A percentile compares a stretch with the other conserved stretches of the same genome.
Conservation (phyloP, 306 rosid genomes). For the Gleditsia sinensis region DNA sequence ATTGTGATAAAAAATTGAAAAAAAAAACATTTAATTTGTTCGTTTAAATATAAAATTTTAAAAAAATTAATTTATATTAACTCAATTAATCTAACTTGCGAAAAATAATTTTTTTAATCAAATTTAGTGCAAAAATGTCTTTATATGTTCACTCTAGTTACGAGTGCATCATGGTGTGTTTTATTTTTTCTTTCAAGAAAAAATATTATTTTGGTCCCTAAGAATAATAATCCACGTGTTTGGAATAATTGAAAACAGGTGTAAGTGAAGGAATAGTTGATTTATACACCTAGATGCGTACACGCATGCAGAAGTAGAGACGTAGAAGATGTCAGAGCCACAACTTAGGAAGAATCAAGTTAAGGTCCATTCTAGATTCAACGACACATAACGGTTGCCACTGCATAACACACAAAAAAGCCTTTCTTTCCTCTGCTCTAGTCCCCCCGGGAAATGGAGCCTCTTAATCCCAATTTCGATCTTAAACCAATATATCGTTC, state of each 20-base stretch:
- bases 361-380: neutral
- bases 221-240: no score
- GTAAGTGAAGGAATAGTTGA: neutral
- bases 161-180: no score
- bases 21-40: no score
- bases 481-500: conserved; percentile 34
- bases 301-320: neutral
- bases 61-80: no score
- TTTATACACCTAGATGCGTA: neutral
- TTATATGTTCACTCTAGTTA: no score
- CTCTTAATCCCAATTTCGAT: conserved; percentile 46
- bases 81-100: no score
- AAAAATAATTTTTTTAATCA: no score
- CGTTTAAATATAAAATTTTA: no score
- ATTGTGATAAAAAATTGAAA: no score
- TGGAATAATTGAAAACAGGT: neutral
- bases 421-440: neutral
- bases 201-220: no score
- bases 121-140: no score
- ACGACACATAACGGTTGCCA: conserved; percentile 14
- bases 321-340: neutral
- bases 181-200: no score
- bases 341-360: neutral
- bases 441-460: conserved; percentile 44
- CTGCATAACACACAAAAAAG: neutral